Percentiles rank a stretch among this genome's conserved stretches.
phyloP scores from a whole-genome alignment of 106 monocot species.

The Triglochin maritima region DNA sequence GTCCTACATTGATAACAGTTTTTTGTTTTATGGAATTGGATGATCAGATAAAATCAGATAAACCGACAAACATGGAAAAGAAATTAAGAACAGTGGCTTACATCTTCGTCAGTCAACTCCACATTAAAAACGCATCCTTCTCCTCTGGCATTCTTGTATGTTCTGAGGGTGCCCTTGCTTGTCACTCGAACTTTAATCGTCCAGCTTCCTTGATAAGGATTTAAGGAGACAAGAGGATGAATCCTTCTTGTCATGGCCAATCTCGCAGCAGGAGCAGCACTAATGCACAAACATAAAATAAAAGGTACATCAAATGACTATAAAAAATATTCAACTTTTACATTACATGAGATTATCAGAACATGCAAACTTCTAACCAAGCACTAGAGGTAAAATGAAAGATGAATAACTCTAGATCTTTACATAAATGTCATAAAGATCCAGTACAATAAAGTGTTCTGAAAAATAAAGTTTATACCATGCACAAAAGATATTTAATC shows the following conservation, averaged over 20 bases:
- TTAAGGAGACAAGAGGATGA: slow-evolving; percentile 83
- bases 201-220: slow-evolving; percentile 97
- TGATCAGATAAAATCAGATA: not conserved
- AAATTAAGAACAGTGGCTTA: slow-evolving; percentile 22
- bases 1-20: too few relatives aligned
- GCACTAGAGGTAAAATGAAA: too few relatives aligned
- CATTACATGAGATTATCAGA: too few relatives aligned
- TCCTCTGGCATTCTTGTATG: slow-evolving; percentile 77
- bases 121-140: slow-evolving; percentile 90
- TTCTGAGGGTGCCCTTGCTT: slow-evolving; percentile 73
- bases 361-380: too few relatives aligned
- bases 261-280: slow-evolving; percentile 78
- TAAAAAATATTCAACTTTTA: too few relatives aligned
- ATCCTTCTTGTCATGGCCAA: slow-evolving; percentile 85
- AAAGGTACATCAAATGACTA: too few relatives aligned
- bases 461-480: too few relatives aligned
- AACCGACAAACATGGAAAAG: not conserved
- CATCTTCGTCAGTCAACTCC: slow-evolving; percentile 90
- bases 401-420: too few relatives aligned
- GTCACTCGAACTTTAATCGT: slow-evolving; percentile 90
- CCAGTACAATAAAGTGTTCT: too few relatives aligned
- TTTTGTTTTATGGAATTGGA: too few relatives aligned
- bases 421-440: too few relatives aligned
- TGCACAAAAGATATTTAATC: too few relatives aligned
- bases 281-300: slow-evolving; percentile 4